Percentiles rank a stretch among this genome's conserved stretches.
These are phyloP conservation scores for Exophiala aquamarina DNA, from an alignment of 2,329 filamentous ascomycete species.

Conservation along the genomic window DNA sequence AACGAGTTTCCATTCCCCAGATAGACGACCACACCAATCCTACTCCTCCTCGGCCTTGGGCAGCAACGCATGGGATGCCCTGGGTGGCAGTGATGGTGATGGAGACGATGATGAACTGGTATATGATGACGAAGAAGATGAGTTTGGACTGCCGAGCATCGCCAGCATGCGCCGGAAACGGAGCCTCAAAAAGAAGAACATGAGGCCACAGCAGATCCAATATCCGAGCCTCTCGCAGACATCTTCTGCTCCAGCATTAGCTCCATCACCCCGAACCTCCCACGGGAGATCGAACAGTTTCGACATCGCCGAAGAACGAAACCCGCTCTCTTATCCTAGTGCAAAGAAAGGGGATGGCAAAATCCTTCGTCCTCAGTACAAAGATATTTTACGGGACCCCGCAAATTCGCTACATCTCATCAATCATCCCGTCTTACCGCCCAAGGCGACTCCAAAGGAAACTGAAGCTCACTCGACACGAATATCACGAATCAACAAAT, in stretches of 20 bases:
- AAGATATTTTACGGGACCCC: slow-evolving; percentile 85
- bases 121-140: slow-evolving; percentile 86
- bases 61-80: slow-evolving; percentile 66
- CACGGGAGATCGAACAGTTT: slow-evolving; percentile 75
- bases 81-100: slow-evolving; percentile 66
- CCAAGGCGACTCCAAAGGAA: slow-evolving; percentile 77
- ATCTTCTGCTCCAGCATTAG: slow-evolving; percentile 18
- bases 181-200: slow-evolving; percentile 41
- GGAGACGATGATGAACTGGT: slow-evolving; percentile 66
- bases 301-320: slow-evolving; percentile 90
- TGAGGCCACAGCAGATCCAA: slow-evolving; percentile 11
- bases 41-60: slow-evolving; percentile 72
- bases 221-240: slow-evolving; percentile 21
- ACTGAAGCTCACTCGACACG: slow-evolving; percentile 81
- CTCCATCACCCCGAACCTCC: slow-evolving; percentile 12
- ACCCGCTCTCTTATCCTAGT: slow-evolving; percentile 77
- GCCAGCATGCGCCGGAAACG: slow-evolving; percentile 82
- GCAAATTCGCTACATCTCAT: slow-evolving; percentile 95
- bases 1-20: slow-evolving; percentile 24
- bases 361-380: slow-evolving; percentile 94
- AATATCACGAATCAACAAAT: slow-evolving; percentile 95
- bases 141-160: slow-evolving; percentile 91
- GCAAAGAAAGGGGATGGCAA: slow-evolving; percentile 90
- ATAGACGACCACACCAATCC: slow-evolving; percentile 19
- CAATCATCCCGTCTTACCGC: slow-evolving; percentile 73